Conservation (phyloP, 768 basidiomycete genomes). For the Termitomyces sp. region DNA sequence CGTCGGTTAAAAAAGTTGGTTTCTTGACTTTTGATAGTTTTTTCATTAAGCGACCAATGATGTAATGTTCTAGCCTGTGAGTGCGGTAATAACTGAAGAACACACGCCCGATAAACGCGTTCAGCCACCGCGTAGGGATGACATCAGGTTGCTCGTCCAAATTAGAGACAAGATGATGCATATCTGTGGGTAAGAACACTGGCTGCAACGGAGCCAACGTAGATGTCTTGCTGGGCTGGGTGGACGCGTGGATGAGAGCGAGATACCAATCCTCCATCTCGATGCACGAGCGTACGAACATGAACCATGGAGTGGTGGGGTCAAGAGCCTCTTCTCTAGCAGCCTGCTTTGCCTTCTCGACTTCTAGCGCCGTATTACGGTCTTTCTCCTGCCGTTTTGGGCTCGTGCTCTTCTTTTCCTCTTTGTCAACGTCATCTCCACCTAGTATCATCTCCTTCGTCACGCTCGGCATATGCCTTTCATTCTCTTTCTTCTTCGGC, state of each 20-base stretch:
- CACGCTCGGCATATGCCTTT: conserved; percentile 38
- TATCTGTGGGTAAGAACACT: conserved; percentile 73
- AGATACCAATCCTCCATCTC: conserved; percentile 99
- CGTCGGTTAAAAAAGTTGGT: conserved; percentile 78
- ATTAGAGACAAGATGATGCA: conserved; percentile 76
- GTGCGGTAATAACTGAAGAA: conserved; percentile 93
- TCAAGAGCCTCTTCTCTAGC: conserved; percentile 48
- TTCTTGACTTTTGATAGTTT: conserved; percentile 90
- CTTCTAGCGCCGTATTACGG: conserved; percentile 26
- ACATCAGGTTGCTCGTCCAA: conserved; percentile 93
- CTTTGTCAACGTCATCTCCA: conserved; percentile 24
- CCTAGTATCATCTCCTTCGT: conserved; percentile 47
- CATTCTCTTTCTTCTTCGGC: conserved; percentile 36
- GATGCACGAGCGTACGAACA: conserved; percentile 81
- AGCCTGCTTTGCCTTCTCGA: conserved; percentile 36
- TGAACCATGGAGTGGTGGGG: conserved; percentile 75
- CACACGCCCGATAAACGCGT: conserved; percentile 86
- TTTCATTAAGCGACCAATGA: conserved; percentile 87
- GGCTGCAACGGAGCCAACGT: conserved; percentile 52
- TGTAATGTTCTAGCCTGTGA: conserved; percentile 71
- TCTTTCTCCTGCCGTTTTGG: conserved; percentile 32
- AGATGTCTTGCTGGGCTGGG: conserved; percentile 55
- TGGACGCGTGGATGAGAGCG: conserved; percentile 69
- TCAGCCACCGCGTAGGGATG: conserved; percentile 96
- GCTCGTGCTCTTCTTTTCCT: conserved; percentile 20